A percentile compares a stretch with the other conserved stretches of the same genome.
Evolutionary conservation across 1,284 basidiomycete species (phyloP).

Genomic region (Ceratobasidium sp.): DNA sequence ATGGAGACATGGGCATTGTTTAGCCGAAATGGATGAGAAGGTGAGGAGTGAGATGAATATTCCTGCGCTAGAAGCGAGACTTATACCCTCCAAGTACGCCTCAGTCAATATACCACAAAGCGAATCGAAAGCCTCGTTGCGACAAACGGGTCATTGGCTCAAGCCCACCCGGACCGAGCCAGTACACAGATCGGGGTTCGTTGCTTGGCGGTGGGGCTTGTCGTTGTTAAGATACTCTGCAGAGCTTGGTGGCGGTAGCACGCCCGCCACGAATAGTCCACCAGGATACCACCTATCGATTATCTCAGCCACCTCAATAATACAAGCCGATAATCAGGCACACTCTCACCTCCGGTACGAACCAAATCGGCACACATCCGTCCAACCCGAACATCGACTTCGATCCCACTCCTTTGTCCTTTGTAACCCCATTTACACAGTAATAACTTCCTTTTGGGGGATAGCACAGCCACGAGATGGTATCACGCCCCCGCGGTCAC

Average conservation of each 20-base stretch:
- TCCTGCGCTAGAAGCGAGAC: background rate
- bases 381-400: background rate
- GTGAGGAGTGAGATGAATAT: background rate
- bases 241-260: too few species aligned
- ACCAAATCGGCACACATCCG: background rate
- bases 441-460: background rate
- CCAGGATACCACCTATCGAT: background rate
- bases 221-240: background rate
- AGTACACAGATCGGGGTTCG: background rate
- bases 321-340: background rate
- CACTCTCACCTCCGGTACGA: background rate
- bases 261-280: background rate
- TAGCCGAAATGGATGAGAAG: background rate
- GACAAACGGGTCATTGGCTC: background rate
- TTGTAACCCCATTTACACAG: background rate
- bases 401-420: conserved; percentile 2
- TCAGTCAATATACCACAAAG: background rate
- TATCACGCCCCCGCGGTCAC: conserved; percentile 5
- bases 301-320: background rate
- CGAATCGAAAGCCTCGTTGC: background rate
- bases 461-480: background rate
- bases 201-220: background rate
- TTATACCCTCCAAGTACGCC: background rate
- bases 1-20: background rate
- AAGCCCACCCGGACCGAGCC: background rate